These are phyloP conservation scores for Tolypocladium sp. DNA, from an alignment of 2,329 filamentous ascomycete genomes.

Conservation along the genomic window DNA sequence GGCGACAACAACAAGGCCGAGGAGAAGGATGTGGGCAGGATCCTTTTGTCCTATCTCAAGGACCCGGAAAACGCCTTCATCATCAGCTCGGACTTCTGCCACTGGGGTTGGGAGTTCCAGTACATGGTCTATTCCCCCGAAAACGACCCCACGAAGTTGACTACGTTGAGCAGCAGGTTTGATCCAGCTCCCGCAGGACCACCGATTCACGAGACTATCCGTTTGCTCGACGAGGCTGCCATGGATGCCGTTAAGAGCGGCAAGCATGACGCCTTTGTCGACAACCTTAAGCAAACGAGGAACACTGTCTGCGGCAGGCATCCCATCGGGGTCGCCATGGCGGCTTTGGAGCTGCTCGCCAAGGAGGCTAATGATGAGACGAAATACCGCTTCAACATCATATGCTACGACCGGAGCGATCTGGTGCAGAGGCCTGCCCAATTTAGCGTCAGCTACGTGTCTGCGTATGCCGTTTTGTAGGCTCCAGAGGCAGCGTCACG, in stretches of 20 bases:
- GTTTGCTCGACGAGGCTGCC: conserved; percentile 65
- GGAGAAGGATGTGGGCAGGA: conserved; percentile 58
- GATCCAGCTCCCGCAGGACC: conserved; percentile 25
- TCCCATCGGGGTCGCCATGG: conserved; percentile 89
- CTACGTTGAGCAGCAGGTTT: conserved; percentile 19
- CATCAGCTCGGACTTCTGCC: conserved; percentile 91
- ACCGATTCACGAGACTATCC: conserved; percentile 78
- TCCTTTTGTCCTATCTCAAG: conserved; percentile 70
- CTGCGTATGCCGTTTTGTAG: conserved; percentile 73
- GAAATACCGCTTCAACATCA: conserved; percentile 60
- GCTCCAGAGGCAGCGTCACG: not conserved
- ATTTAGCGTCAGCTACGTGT: conserved; percentile 91
- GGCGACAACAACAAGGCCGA: conserved; percentile 58
- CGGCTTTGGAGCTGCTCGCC: conserved; percentile 62
- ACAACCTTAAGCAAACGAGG: conserved; percentile 59
- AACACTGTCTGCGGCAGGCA: conserved; percentile 95
- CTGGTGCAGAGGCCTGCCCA: conserved; percentile 59
- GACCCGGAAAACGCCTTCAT: conserved; percentile 75
- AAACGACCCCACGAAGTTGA: conserved; percentile 28
- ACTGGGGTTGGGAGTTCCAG: conserved; percentile 77
- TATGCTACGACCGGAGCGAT: conserved; percentile 80
- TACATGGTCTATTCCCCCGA: conserved; percentile 67
- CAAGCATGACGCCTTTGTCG: conserved; percentile 58
- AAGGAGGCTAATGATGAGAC: conserved; percentile 26
- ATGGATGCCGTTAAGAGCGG: conserved; percentile 82